phyloP scores from a whole-genome alignment of 83 land plant genomes.

The Diphasiastrum complanatum region DNA sequence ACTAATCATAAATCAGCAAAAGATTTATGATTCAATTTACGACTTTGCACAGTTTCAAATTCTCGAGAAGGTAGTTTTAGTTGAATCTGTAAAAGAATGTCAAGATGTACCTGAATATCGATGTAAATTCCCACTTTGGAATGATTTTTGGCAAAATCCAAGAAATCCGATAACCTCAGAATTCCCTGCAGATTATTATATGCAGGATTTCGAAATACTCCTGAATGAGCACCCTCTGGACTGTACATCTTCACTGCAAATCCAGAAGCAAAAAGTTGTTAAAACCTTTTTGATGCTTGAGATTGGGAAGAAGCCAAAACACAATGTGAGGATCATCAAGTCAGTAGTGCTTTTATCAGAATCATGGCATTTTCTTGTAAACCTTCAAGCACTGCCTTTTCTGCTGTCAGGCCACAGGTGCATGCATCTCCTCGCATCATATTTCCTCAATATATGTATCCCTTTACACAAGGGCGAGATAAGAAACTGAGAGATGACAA shows the following conservation, averaged over 20 bases:
- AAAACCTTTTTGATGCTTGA: no score
- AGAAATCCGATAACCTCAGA: conserved; percentile 47
- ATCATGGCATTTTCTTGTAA: no score
- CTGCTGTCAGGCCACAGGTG: no score
- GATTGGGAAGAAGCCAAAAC: no score
- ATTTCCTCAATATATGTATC: no score
- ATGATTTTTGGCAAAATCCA: conserved; percentile 47
- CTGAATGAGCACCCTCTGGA: conserved; percentile 25
- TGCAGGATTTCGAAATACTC: conserved; percentile 44
- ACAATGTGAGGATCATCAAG: no score
- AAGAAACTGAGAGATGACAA: no score
- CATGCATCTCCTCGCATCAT: no score
- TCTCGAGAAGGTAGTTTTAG: background rate
- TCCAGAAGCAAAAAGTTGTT: background rate
- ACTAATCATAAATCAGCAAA: no score
- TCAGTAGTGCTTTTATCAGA: no score
- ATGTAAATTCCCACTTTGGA: conserved; percentile 50
- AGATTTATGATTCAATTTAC: conserved; percentile 10
- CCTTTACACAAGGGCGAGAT: no score
- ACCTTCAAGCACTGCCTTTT: no score
- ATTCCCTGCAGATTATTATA: conserved; percentile 37
- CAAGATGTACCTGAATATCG: conserved; percentile 35
- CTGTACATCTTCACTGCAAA: conserved; percentile 56
- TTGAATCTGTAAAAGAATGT: background rate
- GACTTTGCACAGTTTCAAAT: background rate